A percentile compares a stretch with the other conserved stretches of the same genome.
phyloP scores from a whole-genome alignment of 176 grass and related monocot species.

The Luzula sylvatica region DNA sequence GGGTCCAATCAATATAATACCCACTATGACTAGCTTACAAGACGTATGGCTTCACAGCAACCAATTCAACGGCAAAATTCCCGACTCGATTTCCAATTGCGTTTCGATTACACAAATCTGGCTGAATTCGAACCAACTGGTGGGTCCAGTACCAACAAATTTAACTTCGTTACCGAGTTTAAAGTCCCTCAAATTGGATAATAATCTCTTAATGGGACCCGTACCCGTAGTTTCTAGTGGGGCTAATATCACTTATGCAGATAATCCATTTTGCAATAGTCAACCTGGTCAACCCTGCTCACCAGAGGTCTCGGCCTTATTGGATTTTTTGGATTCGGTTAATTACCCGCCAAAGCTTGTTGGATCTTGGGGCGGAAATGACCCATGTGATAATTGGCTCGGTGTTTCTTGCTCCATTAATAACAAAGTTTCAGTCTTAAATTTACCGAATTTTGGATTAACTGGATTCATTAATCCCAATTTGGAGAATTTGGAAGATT shows the following conservation, averaged over 20 bases:
- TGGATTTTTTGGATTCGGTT: conserved; percentile 37
- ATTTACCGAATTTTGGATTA: conserved; percentile 32
- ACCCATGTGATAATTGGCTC: conserved; percentile 48
- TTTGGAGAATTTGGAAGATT: conserved; percentile 37
- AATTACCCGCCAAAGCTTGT: conserved; percentile 24
- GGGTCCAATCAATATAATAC: conserved; percentile 44
- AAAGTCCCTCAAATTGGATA: conserved; percentile 42
- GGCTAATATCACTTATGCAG: conserved; percentile 30
- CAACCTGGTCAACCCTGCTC: conserved; percentile 33
- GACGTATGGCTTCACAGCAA: conserved; percentile 82
- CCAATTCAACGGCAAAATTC: conserved; percentile 52
- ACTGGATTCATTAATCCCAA: conserved; percentile 55
- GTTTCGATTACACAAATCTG: conserved; percentile 20
- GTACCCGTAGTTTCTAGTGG: conserved; percentile 21
- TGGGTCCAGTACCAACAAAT: conserved; percentile 39
- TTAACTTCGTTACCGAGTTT: conserved; percentile 33
- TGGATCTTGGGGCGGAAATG: conserved; percentile 33
- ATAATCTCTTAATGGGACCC: conserved; percentile 61
- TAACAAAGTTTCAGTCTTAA: conserved; percentile 33
- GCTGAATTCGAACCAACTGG: conserved; percentile 64
- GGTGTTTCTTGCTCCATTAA: conserved; percentile 41
- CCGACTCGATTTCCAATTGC: conserved; percentile 35
- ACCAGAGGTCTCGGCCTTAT: conserved; percentile 34
- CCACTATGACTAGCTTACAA: conserved; percentile 31
- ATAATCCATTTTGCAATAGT: conserved; percentile 47